A percentile compares a stretch with the other conserved stretches of the same genome.
Evolutionary conservation across 208 protist species (phyloP).

Genomic region (Trypanosoma melophagium): DNA sequence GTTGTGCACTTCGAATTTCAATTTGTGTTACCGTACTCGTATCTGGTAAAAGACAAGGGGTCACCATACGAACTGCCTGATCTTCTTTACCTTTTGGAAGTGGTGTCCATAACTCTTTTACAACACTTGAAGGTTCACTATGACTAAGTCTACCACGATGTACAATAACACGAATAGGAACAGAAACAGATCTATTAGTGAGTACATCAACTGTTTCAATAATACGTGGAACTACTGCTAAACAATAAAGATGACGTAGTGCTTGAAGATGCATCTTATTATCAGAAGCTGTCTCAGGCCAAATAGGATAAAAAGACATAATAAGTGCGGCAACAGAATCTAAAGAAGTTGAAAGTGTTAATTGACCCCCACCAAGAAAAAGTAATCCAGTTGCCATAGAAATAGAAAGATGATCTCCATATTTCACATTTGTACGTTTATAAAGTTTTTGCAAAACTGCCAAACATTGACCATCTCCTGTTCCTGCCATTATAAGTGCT

Average conservation of each 20-base stretch:
- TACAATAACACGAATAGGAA: constrained; percentile 69
- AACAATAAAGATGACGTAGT: constrained; percentile 94
- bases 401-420: constrained; percentile 94
- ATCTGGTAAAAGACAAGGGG: constrained; percentile 74
- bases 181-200: constrained; percentile 66
- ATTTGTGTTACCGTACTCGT: constrained; percentile 63
- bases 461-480: constrained; percentile 83
- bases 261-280: constrained; percentile 91
- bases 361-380: constrained; percentile 92
- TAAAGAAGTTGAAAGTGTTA: constrained; percentile 84
- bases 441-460: constrained; percentile 71
- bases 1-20: constrained; percentile 59
- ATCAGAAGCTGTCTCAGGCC: constrained; percentile 83
- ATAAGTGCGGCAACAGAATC: constrained; percentile 90
- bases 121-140: constrained; percentile 34
- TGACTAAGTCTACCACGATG: constrained; percentile 28
- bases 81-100: constrained; percentile 28
- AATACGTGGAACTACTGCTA: constrained; percentile 90
- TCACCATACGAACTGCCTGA: constrained; percentile 58
- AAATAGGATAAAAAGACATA: constrained; percentile 92
- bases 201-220: constrained; percentile 92
- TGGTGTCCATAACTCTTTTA: constrained; percentile 28
- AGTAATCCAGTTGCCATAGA: constrained; percentile 94
- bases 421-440: constrained; percentile 57
- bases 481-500: constrained; percentile 92